These are phyloP conservation scores for Sarcodon aspratus DNA, from an alignment of 768 basidiomycete species.

Conservation along the genomic window DNA sequence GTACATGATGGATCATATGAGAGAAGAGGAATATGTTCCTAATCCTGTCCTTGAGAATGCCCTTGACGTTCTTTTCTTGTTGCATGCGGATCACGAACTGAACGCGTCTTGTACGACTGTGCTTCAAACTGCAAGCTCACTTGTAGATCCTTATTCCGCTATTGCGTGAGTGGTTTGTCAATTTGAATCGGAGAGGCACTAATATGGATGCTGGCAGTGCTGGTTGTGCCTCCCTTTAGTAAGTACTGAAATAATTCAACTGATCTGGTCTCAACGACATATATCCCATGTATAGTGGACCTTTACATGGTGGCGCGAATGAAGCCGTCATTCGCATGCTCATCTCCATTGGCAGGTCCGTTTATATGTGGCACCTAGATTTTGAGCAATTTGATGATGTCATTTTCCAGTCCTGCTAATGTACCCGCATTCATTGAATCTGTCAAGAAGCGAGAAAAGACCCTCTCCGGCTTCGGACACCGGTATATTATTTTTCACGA, in stretches of 20 bases:
- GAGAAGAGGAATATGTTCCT: slow-evolving; percentile 61
- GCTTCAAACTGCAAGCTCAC: slow-evolving; percentile 77
- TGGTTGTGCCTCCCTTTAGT: slow-evolving; percentile 85
- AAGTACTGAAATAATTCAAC: slow-evolving; percentile 21
- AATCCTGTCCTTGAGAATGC: slow-evolving; percentile 83
- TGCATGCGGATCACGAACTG: slow-evolving; percentile 87
- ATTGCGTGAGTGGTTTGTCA: slow-evolving; percentile 42
- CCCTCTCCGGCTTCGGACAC: slow-evolving; percentile 86
- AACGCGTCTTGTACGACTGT: slow-evolving; percentile 83
- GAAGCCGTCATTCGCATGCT: slow-evolving; percentile 95
- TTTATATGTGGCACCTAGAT: not conserved
- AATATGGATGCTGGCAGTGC: slow-evolving; percentile 30
- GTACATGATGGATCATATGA: slow-evolving; percentile 83
- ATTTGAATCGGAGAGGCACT: not conserved
- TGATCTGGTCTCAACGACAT: not conserved
- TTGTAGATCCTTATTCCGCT: slow-evolving; percentile 86
- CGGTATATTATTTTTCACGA: slow-evolving; percentile 30
- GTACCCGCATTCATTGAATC: slow-evolving; percentile 78
- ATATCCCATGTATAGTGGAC: slow-evolving; percentile 34
- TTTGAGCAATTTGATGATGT: not conserved
- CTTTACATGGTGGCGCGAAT: slow-evolving; percentile 79
- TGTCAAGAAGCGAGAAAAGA: slow-evolving; percentile 82
- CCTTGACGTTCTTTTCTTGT: slow-evolving; percentile 76
- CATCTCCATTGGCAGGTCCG: slow-evolving; percentile 73
- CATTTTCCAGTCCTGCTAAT: slow-evolving; percentile 52